A percentile compares a stretch with the other conserved stretches of the same genome.
These are phyloP conservation scores for Triadica sebifera DNA, from an alignment of 345 rosid species.

Conservation along the genomic window DNA sequence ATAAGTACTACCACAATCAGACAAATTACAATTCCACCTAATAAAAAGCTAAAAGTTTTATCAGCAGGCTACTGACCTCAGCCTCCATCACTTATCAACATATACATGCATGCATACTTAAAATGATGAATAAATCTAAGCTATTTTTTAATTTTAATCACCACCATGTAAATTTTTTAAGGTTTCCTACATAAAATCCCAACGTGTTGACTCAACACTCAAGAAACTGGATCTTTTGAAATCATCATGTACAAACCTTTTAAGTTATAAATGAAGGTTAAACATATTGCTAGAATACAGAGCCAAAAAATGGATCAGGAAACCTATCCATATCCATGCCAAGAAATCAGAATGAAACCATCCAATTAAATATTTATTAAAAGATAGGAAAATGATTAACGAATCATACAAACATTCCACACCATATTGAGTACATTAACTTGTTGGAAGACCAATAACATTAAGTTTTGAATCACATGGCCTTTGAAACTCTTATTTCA, in stretches of 20 bases:
- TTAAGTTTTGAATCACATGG: not conserved
- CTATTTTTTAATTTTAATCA: not conserved
- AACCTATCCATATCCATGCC: not conserved
- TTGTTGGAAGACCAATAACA: not conserved
- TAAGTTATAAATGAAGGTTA: not conserved
- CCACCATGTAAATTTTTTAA: not conserved
- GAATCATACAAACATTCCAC: not conserved
- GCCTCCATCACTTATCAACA: not conserved
- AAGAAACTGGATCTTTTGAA: not conserved
- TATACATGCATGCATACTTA: not conserved
- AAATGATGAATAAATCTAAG: not conserved
- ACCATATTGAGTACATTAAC: not conserved
- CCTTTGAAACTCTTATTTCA: not conserved
- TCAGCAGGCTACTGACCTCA: not conserved
- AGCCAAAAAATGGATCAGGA: not conserved
- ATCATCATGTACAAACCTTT: not conserved
- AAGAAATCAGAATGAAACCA: not conserved
- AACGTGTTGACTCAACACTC: not conserved
- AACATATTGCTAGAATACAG: not conserved
- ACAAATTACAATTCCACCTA: not conserved
- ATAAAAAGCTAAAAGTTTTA: not conserved
- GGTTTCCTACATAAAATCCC: not conserved
- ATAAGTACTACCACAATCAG: conserved; percentile 8
- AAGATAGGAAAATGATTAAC: not conserved
- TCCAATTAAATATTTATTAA: not conserved